Base-by-base conservation (phyloP, 2,329 filamentous ascomycete genomes). In the Drechslerella stenobrocha region DNA sequence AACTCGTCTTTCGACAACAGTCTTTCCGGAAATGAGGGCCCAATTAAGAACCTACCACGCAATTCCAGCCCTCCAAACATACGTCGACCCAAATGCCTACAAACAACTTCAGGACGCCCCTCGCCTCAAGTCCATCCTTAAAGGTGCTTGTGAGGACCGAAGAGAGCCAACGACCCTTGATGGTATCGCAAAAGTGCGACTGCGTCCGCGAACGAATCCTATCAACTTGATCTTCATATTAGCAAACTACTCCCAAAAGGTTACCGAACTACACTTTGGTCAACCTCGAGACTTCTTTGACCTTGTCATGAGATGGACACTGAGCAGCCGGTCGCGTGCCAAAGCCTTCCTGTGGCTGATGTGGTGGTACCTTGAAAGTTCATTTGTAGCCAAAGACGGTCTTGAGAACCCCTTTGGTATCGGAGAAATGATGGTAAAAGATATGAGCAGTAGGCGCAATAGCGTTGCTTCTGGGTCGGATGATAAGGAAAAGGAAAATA, bases 1-100 rank as follows among this genome's bases (percentile, higher is more conserved):
- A 20, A 42, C 15, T 42, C n/a, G 8, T 42, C 18, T 20, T 22
- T 50, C 37, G 20, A 57, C 52, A 75, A 18, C 15, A 95, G 93
- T 98, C 81, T 98, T 98, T 76, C 93, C 93, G 20, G 93, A 98
- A 77, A 98, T 98, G 93, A 88, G 93, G 77, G 93, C 93, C 26
- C 93, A 98, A 75, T 81, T 98, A 28, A 87, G 93, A 76, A 98
- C 93, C 32, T 98, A 98, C 78, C 93, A 98, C 76, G 92, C 93
- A 9, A 98, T 98, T 71, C 93, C 93, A 11, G 96, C 90, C 0
- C 81, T 98, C 4, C 93, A 98, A 78, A 92, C 92, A 45, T 88
- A 91, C 71, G 90, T 96, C 77, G 93, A 97, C 73, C 87, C 90
- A 8, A 92, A 93, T 72, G 90, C 92, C 55, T 97, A 98, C 81